A percentile compares a stretch with the other conserved stretches of the same genome.
Conservation (phyloP, 805 yeast species). For the Lipomyces anomalus region DNA sequence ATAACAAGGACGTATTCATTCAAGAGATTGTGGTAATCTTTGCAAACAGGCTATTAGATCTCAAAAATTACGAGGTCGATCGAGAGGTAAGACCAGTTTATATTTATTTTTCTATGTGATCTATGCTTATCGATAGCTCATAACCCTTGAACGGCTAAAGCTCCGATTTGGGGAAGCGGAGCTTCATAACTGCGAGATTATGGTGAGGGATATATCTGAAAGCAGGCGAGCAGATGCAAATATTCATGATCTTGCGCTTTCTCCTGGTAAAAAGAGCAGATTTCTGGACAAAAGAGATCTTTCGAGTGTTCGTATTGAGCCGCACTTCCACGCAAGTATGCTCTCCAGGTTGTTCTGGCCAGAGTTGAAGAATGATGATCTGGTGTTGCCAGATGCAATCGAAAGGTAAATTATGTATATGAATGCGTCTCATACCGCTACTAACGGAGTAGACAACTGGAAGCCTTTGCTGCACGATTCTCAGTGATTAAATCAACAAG, state of each 20-base stretch:
- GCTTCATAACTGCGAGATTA: conserved; percentile 68
- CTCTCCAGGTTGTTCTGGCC: conserved; percentile 85
- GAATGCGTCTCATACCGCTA: background rate
- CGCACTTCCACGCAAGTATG: conserved; percentile 49
- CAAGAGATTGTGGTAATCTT: conserved; percentile 58
- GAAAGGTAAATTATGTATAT: conserved; percentile 25
- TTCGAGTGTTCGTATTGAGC: too few relatives aligned
- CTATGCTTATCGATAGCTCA: background rate
- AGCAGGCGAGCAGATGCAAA: conserved; percentile 45
- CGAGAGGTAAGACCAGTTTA: too few relatives aligned
- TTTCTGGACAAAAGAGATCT: too few relatives aligned
- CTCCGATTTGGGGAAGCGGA: conserved; percentile 60
- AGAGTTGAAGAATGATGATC: conserved; percentile 39
- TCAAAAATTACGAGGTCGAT: conserved; percentile 28
- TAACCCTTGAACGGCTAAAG: conserved; percentile 51
- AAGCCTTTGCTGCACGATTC: conserved; percentile 43
- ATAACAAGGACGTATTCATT: conserved; percentile 59
- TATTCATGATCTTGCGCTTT: conserved; percentile 30
- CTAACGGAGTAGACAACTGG: conserved; percentile 31
- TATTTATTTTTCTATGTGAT: conserved; percentile 36
- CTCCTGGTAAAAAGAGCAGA: conserved; percentile 1
- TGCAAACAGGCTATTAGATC: conserved; percentile 49
- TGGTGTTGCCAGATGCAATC: conserved; percentile 47
- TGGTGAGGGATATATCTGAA: conserved; percentile 66
- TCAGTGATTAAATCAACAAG: conserved; percentile 50